Conservation (phyloP, 2,329 filamentous ascomycete species). For the Blastomyces silverae region DNA sequence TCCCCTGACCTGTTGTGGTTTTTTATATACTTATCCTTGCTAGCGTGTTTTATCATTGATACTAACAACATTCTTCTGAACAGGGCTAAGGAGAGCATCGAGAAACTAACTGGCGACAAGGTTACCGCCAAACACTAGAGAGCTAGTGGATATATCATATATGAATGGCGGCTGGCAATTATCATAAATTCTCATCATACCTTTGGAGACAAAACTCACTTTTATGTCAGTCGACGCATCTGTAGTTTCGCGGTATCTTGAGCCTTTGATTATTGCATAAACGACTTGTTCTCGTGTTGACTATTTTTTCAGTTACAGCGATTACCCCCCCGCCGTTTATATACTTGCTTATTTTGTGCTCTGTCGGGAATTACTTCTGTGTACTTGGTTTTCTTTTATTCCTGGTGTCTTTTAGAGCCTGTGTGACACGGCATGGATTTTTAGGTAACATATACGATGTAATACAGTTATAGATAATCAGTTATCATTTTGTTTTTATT, state of each 20-base stretch:
- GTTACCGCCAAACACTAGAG: slow-evolving; percentile 60
- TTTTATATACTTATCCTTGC: neutral
- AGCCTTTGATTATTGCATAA: neutral
- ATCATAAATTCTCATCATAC: neutral
- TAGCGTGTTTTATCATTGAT: slow-evolving; percentile 21
- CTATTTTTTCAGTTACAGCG: neutral
- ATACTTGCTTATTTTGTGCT: too few species aligned
- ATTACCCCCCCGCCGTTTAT: neutral
- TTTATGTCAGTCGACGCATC: neutral
- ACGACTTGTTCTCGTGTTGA: neutral
- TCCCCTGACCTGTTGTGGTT: slow-evolving; percentile 8
- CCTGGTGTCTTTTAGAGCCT: neutral
- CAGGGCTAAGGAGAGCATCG: slow-evolving; percentile 59
- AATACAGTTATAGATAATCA: slow-evolving; percentile 3
- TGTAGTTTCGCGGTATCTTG: neutral
- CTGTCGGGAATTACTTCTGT: neutral
- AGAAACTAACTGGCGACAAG: slow-evolving; percentile 57
- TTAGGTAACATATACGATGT: neutral
- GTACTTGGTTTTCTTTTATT: neutral
- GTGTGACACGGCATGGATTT: neutral
- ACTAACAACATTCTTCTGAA: slow-evolving; percentile 28
- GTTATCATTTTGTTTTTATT: neutral
- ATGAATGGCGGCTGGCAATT: neutral
- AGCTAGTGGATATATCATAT: slow-evolving; percentile 31
- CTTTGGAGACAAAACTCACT: neutral